Conservation (phyloP, 208 protist species). For the Trypanosoma lewisi region DNA sequence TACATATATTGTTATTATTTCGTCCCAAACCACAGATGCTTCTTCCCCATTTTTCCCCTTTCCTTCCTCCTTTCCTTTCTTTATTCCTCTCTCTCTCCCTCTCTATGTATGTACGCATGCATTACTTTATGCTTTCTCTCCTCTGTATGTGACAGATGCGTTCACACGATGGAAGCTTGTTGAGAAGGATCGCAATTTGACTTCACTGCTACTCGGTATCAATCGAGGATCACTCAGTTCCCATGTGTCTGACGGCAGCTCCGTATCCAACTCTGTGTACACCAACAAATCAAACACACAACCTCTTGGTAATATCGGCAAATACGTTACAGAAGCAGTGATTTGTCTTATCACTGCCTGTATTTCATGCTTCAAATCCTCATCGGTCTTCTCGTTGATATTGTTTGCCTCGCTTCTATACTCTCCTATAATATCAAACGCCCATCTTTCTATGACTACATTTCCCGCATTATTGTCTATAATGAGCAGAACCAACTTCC, state of each 20-base stretch:
- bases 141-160: conserved; percentile 84
- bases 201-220: conserved; percentile 89
- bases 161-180: conserved; percentile 92
- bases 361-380: conserved; percentile 93
- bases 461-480: conserved; percentile 42
- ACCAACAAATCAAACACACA: conserved; percentile 94
- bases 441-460: conserved; percentile 94
- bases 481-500: conserved; percentile 95
- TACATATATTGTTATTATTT: too few species aligned
- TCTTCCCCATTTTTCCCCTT: background rate
- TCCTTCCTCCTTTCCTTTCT: conserved; percentile 10
- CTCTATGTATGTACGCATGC: background rate
- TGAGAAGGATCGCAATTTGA: conserved; percentile 94
- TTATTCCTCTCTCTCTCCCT: background rate
- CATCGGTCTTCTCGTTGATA: conserved; percentile 44
- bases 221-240: conserved; percentile 95
- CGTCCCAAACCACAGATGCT: too few species aligned
- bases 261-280: conserved; percentile 84
- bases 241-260: conserved; percentile 90
- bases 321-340: conserved; percentile 94
- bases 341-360: conserved; percentile 97
- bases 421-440: conserved; percentile 81
- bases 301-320: conserved; percentile 90
- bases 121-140: conserved; percentile 10
- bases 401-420: background rate